These are phyloP conservation scores for Cystoderma amianthinum DNA, from an alignment of 768 basidiomycete species.

Conservation along the genomic window DNA sequence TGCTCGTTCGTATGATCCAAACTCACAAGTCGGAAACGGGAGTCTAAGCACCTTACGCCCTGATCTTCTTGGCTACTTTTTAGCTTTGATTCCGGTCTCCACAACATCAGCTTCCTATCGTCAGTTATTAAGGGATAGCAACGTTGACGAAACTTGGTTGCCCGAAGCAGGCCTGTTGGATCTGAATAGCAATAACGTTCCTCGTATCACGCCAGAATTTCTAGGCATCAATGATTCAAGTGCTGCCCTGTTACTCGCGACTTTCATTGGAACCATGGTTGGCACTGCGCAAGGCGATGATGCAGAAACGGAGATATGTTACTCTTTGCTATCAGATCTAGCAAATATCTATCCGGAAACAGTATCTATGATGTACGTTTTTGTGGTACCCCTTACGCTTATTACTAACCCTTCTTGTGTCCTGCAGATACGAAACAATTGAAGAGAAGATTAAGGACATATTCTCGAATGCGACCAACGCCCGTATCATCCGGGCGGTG, in stretches of 20 bases:
- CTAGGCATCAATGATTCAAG: conserved; percentile 57
- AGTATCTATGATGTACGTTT: conserved; percentile 63
- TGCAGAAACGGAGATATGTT: conserved; percentile 75
- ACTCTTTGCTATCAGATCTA: conserved; percentile 68
- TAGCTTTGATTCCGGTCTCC: conserved; percentile 69
- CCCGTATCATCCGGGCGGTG: conserved; percentile 60
- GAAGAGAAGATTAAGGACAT: conserved; percentile 71
- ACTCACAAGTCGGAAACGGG: conserved; percentile 24
- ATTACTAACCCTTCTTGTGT: conserved; percentile 7
- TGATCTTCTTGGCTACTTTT: conserved; percentile 71
- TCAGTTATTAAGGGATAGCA: conserved; percentile 56
- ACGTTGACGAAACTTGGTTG: conserved; percentile 39
- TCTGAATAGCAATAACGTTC: conserved; percentile 38
- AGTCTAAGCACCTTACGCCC: conserved; percentile 37
- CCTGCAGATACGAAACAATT: conserved; percentile 61
- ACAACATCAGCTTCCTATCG: conserved; percentile 50
- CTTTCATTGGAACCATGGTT: conserved; percentile 73
- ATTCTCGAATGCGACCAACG: conserved; percentile 66
- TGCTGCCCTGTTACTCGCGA: conserved; percentile 65
- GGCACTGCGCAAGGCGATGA: conserved; percentile 73
- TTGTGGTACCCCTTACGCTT: conserved; percentile 4
- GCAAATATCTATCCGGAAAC: conserved; percentile 64
- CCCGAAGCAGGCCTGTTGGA: conserved; percentile 29
- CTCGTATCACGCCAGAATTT: conserved; percentile 46
- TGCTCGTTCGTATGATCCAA: conserved; percentile 29